These are phyloP conservation scores for Wickerhamiella vanderwaltii DNA, from an alignment of 805 yeast species.

Conservation along the genomic window DNA sequence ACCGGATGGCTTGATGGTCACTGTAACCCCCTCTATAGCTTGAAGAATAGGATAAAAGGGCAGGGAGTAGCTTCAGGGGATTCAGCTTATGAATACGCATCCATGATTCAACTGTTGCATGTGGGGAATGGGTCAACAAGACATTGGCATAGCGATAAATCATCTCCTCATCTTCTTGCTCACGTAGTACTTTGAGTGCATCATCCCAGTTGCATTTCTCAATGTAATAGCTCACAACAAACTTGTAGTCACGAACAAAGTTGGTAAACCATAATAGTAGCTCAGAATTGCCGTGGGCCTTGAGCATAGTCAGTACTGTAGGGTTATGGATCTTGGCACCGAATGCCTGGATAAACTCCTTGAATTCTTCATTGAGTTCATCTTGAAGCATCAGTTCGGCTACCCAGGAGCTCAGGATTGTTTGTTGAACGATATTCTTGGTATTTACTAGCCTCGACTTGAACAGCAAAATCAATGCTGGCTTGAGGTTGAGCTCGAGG, in stretches of 20 bases:
- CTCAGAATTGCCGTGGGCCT: conserved; percentile 49
- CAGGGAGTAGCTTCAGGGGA: conserved; percentile 57
- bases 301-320: conserved; percentile 61
- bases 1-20: conserved; percentile 54
- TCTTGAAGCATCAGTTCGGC: conserved; percentile 37
- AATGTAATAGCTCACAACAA: conserved; percentile 57
- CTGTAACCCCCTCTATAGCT: conserved; percentile 29
- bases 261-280: conserved; percentile 60
- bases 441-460: conserved; percentile 18
- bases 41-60: conserved; percentile 53
- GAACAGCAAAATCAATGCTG: conserved; percentile 29
- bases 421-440: conserved; percentile 33
- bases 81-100: conserved; percentile 43
- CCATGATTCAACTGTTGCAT: conserved; percentile 68
- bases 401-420: conserved; percentile 53
- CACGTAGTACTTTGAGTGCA: conserved; percentile 43
- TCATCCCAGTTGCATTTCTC: conserved; percentile 53
- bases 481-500: conserved; percentile 32
- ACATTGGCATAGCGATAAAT: conserved; percentile 61
- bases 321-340: conserved; percentile 40
- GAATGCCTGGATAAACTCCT: conserved; percentile 36
- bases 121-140: conserved; percentile 54
- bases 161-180: conserved; percentile 34
- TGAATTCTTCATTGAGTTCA: conserved; percentile 27
- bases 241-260: conserved; percentile 52